Evolutionary conservation across 768 basidiomycete species (phyloP), one percentile per base, ranked within the genome.

Genomic region (Dentipellis fragilis): DNA sequence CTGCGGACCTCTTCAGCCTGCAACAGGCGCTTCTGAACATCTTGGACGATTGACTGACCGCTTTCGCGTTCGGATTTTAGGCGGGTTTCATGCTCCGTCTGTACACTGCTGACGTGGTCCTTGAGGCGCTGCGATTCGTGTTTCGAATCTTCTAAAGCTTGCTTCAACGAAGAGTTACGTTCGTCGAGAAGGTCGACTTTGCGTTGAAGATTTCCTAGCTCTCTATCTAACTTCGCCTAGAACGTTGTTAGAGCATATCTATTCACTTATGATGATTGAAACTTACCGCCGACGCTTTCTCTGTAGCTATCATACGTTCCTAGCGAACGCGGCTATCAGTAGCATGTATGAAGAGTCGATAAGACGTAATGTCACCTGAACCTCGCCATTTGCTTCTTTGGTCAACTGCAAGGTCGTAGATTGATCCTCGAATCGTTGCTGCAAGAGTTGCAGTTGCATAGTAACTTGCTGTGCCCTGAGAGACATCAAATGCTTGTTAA

Each of bases 371-470:
- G 48, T 29, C 62, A 76, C 78, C 66, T 79, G 81, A 11, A 79
- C 58, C 61, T 84, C 80, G 2, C 73, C 79, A 17, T 74, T 65
- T 5, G 76, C 70, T 57, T 85, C 82, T 60, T 80, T 81, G 7
- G 78, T 74, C 21, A 83, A 65, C 22, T 75, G 72, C 49, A 83
- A 66, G 1, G 80, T 78, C 6, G 78, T 68, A 1, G 73, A 65
- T 59, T 84, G 82, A 14, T 80, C 75, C 11, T 85, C 83, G 52
- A 78, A 79, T 22, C 81, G 75, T 54, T 85, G 81, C 62, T 84
- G 78, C 14, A 83, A 68, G 38, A 73, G 66, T 75, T 80, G 60
- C 19, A 29, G 60, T 35, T 51, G 57, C 54, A 51, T 57, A 34
- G 60, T 59, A 16, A 54, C 38, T 57, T 62, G 59, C 39, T 51